Conservation (phyloP, 768 basidiomycete genomes). For the Agaricus bisporus region DNA sequence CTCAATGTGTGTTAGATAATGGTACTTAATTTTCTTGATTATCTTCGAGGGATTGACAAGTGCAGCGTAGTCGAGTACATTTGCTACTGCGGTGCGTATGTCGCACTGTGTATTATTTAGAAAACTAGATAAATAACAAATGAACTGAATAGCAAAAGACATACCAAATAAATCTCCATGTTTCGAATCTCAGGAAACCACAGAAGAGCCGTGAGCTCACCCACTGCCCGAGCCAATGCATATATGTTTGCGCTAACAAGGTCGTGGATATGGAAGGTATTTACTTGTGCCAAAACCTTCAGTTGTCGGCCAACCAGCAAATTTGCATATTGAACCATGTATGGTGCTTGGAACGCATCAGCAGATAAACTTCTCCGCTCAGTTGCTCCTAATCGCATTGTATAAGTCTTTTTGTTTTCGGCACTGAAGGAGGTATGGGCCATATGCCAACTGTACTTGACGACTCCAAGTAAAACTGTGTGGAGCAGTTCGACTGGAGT, state of each 20-base stretch:
- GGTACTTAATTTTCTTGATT: slow-evolving; percentile 16
- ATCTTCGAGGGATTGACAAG: slow-evolving; percentile 28
- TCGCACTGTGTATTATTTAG: slow-evolving; percentile 19
- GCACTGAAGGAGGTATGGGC: slow-evolving; percentile 24
- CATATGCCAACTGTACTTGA: slow-evolving; percentile 37
- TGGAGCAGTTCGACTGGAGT: slow-evolving; percentile 40
- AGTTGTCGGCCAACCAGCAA: slow-evolving; percentile 26
- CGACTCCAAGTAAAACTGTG: slow-evolving; percentile 34
- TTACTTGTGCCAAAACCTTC: slow-evolving; percentile 6
- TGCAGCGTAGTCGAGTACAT: slow-evolving; percentile 30
- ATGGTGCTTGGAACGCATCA: slow-evolving; percentile 29
- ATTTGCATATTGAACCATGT: slow-evolving; percentile 38
- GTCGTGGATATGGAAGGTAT: slow-evolving; percentile 7
- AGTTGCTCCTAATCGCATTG: slow-evolving; percentile 25
- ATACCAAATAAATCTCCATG: slow-evolving; percentile 25
- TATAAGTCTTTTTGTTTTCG: slow-evolving; percentile 20
- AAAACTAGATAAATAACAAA: not conserved
- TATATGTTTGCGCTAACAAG: slow-evolving; percentile 15
- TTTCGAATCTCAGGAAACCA: slow-evolving; percentile 37
- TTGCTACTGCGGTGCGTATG: slow-evolving; percentile 22
- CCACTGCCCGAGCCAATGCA: slow-evolving; percentile 23
- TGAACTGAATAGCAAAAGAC: not conserved
- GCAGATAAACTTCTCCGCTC: slow-evolving; percentile 22
- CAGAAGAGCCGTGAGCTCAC: slow-evolving; percentile 27
- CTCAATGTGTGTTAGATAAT: slow-evolving; percentile 23